Evolutionary conservation across 129 eudicot genomes (phyloP), one percentile per base, ranked within the genome.

Genomic region (Glebionis coronaria): DNA sequence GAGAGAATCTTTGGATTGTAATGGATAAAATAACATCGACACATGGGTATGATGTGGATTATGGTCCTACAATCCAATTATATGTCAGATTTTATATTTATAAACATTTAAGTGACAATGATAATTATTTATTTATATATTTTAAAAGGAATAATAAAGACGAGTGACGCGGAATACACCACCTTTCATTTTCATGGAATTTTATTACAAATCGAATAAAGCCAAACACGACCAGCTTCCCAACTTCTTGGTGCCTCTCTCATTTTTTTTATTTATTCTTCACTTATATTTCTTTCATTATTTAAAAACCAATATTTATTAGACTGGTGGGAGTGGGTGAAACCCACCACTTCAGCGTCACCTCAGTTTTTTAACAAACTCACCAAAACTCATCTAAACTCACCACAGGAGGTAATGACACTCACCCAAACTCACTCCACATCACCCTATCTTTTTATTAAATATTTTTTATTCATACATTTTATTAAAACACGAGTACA

Each of bases 181-280:
- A 62, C 14, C 77, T 31, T 29, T 72, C 61, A 72, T 68, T 73
- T 76, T 29, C 61, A 25, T 62, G 25, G 21, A 8, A 56, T 55
- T 29, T 23, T 13, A 23, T 20, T 21, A 18, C 44, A 57, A 5
- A 11, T 19, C 12, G 60, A 57, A 74, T 46, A 61, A 61, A 57
- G 71, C 62, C 74, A 52, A 68, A 56, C 54, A 78, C 78, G 74
- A 65, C 78, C 78, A 71, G 61, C 70, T 79, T 82, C 84, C 87
- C 68, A 79, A 79, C 73, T 82, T 82, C 81, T 82, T 75, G 87
- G 87, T 75, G 73, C 76, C 1, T 19, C 23, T 35, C 14, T 15
- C n/a, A 5, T 44, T 3, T 12, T 12, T 18, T 18, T 42, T 65
- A 6, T 38, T 1, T 15, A 18, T n/a, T 55, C 20, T 67, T 67